These are phyloP conservation scores for Pleurotus salmoneostramineus DNA, from an alignment of 768 basidiomycete genomes.

Conservation along the genomic window DNA sequence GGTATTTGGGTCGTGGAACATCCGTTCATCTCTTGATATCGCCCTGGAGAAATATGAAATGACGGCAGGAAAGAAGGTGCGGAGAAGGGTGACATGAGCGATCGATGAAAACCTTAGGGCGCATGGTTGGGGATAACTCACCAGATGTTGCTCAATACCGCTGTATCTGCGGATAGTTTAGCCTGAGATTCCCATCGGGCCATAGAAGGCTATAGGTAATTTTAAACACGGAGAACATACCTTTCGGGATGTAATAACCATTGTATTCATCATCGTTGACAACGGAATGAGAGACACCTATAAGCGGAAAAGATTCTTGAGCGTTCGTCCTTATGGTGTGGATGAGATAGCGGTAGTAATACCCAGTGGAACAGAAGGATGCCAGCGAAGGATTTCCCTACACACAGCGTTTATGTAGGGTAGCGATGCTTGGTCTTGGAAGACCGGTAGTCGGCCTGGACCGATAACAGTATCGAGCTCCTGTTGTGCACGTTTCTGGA, in stretches of 20 bases:
- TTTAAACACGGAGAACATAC: not conserved
- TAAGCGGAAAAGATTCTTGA: not conserved
- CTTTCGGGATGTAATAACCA: conserved; percentile 3
- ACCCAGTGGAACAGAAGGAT: conserved; percentile 16
- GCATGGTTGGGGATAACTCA: not conserved
- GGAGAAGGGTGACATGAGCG: too few species aligned
- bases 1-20: not conserved
- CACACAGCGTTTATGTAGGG: conserved; percentile 11
- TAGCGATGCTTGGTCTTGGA: conserved; percentile 9
- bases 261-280: conserved; percentile 1
- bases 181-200: not conserved
- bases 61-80: not conserved
- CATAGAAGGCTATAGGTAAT: not conserved
- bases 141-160: conserved; percentile 2
- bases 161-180: conserved; percentile 6
- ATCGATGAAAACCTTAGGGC: not conserved
- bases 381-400: conserved; percentile 18
- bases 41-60: not conserved
- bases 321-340: not conserved
- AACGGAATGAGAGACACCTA: conserved; percentile 3
- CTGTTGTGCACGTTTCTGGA: conserved; percentile 11
- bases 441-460: conserved; percentile 12
- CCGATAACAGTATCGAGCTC: conserved; percentile 20
- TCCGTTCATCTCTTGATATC: not conserved
- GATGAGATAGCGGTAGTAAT: not conserved